Evolutionary conservation across 2,329 filamentous ascomycete genomes (phyloP), one percentile per base, ranked within the genome.

Genomic region (Cladosporium cucumerinum): DNA sequence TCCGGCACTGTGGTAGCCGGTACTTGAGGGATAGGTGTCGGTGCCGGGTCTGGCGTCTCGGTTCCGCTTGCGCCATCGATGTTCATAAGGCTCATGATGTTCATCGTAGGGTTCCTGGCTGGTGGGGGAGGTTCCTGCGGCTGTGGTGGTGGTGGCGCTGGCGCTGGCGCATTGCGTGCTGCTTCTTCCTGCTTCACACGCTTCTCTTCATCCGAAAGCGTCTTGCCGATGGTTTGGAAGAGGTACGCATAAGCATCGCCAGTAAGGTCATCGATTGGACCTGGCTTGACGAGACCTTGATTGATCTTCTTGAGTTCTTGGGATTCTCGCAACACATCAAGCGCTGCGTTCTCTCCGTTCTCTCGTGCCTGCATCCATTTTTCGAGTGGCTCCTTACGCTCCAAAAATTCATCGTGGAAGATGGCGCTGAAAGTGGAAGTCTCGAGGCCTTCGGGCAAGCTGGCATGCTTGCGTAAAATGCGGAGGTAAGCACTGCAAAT

Each of bases 261-360:
- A 69, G 97, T 90, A n/a, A 98, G 84, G 73, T 99, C 95, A 72
- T 99, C 95, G 52, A 98, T 94, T 11, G 89, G 84, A 0, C 87
- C 86, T 0, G 89, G 86, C 77, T 97, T 97, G 85, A 96, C 95
- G 8, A 97, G 83, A 55, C 89, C 90, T 48, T 89, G 89, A 74
- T 99, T 99, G 52, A 97, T 85, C 75, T 87, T 89, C 73, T 91
- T 91, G 36, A 91, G 78, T 70, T 92, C 89, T 28, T 89, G 81
- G 1, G 86, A 84, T 68, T 91, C 89, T 49, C 86, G 82, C 12
- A 92, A 80, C 7, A 88, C 80, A 63, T 90, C 88, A 2, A 90
- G 77, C 3, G 84, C 81, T 0, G 81, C 77, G 62, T 81, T 77
- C 0, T 73, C 75, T 23, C 78, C 75, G 0, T 82, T 80, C 2